Conservation (phyloP, 768 basidiomycete species). For the Rhodotorula sphaerocarpa region DNA sequence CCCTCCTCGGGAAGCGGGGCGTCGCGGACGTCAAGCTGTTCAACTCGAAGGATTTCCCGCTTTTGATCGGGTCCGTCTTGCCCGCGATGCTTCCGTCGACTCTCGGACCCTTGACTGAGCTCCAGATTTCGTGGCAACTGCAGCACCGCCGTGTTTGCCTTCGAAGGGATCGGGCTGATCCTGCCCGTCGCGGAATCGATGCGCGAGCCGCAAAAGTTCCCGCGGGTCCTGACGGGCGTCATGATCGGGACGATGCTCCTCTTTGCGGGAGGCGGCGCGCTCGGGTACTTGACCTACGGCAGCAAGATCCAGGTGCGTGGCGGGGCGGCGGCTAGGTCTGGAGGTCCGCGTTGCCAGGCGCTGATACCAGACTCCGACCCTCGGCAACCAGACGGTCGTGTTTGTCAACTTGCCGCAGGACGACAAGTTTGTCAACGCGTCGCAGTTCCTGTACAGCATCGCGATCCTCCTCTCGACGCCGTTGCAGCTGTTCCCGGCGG, state of each 20-base stretch:
- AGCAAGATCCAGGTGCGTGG: constrained; percentile 24
- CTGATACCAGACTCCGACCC: too few relatives aligned
- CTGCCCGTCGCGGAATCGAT: constrained; percentile 97
- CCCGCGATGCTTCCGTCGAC: too few relatives aligned
- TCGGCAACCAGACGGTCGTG: constrained; percentile 90
- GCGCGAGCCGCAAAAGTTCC: constrained; percentile 90
- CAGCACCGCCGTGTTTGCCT: constrained; percentile 95
- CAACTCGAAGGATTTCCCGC: constrained; percentile 78
- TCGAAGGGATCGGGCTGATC: constrained; percentile 95
- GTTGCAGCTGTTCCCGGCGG: constrained; percentile 93
- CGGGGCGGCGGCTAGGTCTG: background rate
- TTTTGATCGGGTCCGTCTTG: constrained; percentile 77
- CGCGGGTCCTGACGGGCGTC: constrained; percentile 72
- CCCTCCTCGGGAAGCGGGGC: constrained; percentile 59
- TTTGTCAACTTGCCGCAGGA: constrained; percentile 82
- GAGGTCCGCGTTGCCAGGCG: too few relatives aligned
- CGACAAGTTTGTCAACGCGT: constrained; percentile 78
- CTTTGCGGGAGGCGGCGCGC: constrained; percentile 31
- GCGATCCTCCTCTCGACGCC: constrained; percentile 85
- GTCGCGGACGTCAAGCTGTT: constrained; percentile 73
- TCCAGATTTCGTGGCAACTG: background rate
- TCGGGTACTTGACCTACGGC: constrained; percentile 20
- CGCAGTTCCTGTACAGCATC: constrained; percentile 53
- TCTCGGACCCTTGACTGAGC: too few relatives aligned
- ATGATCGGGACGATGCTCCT: constrained; percentile 66